Conservation (phyloP, 257 asterid species). For the Nicotiana paniculata region DNA sequence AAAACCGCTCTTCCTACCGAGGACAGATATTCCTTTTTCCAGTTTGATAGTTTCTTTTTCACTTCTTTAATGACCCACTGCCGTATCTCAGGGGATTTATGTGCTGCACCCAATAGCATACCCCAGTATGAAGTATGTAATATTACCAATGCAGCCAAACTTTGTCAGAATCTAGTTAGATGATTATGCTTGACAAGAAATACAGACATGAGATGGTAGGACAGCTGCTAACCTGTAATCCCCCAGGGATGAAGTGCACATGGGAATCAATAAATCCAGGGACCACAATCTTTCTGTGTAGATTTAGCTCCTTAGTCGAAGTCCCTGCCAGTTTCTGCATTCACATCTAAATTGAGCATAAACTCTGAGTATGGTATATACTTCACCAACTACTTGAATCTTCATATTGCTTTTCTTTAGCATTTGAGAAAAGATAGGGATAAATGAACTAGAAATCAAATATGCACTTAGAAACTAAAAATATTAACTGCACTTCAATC, state of each 20-base stretch:
- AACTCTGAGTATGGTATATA: background rate
- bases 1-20: background rate
- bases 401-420: background rate
- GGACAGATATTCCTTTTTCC: background rate
- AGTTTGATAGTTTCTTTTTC: background rate
- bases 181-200: background rate
- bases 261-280: constrained; percentile 99
- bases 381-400: background rate
- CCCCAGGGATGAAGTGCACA: constrained; percentile 79
- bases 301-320: constrained; percentile 41
- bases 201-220: constrained; percentile 5
- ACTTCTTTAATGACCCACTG: background rate
- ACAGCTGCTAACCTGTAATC: constrained; percentile 63
- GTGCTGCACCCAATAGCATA: background rate
- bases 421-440: background rate
- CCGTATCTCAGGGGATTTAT: background rate
- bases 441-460: background rate
- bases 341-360: constrained; percentile 12
- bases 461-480: background rate
- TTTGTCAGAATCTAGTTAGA: background rate
- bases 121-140: background rate
- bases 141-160: background rate
- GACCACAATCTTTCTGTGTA: constrained; percentile 61
- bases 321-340: constrained; percentile 58
- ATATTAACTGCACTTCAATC: background rate